These are phyloP conservation scores for Phialophora expanda DNA, from an alignment of 2,329 filamentous ascomycete genomes.

Conservation along the genomic window DNA sequence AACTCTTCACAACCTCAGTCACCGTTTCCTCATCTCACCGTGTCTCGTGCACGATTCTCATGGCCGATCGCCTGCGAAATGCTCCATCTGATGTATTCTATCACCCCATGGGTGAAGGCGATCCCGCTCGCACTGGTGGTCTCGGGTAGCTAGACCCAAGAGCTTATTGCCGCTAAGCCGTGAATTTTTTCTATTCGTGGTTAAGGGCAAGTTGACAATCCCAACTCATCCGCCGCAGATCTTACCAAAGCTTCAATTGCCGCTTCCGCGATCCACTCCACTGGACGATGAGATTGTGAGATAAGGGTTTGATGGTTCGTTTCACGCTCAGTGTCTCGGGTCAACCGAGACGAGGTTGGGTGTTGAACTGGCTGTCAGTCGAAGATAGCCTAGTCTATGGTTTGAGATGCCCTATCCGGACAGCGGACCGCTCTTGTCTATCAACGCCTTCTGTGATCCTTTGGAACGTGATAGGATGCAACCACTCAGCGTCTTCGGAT, in stretches of 20 bases:
- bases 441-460: slow-evolving; percentile 1
- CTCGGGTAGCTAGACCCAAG: background rate
- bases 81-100: slow-evolving; percentile 1
- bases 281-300: background rate
- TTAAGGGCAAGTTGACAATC: background rate
- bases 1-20: background rate
- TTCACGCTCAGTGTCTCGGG: background rate
- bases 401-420: slow-evolving; percentile 2
- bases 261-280: background rate
- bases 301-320: slow-evolving; percentile 11
- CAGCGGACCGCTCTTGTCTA: slow-evolving; percentile 7
- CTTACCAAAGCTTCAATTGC: slow-evolving; percentile 4
- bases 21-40: background rate
- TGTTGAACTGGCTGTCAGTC: background rate
- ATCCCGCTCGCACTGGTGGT: background rate
- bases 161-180: slow-evolving; percentile 8
- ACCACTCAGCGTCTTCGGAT: background rate
- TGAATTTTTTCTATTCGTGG: slow-evolving; percentile 14
- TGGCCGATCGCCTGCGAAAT: background rate
- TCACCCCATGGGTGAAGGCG: slow-evolving; percentile 15
- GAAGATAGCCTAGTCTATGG: slow-evolving; percentile 3
- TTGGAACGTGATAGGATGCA: background rate
- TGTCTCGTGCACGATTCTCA: background rate
- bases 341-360: slow-evolving; percentile 10
- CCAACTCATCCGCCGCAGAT: background rate